Percentiles rank a stretch among this genome's conserved stretches.
Conservation (phyloP, 2,329 filamentous ascomycete genomes). For the Colletotrichum sp. region DNA sequence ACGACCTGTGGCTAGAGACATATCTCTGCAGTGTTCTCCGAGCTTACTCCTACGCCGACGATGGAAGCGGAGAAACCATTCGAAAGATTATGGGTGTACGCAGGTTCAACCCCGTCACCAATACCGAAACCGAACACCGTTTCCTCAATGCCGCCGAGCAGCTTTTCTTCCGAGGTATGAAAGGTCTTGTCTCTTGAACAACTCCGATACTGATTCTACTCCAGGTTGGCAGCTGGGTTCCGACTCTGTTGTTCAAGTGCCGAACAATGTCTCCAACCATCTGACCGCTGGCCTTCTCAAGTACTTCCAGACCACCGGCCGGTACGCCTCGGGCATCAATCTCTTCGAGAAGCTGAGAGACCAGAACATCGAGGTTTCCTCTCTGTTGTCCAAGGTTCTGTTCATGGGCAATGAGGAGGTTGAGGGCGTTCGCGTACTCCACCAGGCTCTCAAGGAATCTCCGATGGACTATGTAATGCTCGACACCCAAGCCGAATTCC, state of each 20-base stretch:
- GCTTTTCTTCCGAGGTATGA: slow-evolving; percentile 87
- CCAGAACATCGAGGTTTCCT: slow-evolving; percentile 92
- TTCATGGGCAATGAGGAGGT: slow-evolving; percentile 97
- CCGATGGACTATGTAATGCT: slow-evolving; percentile 98
- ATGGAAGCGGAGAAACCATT: slow-evolving; percentile 92
- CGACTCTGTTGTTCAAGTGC: slow-evolving; percentile 95
- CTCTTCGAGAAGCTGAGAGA: slow-evolving; percentile 94
- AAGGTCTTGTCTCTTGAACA: background rate
- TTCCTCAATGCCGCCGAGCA: slow-evolving; percentile 94
- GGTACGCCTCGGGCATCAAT: slow-evolving; percentile 95
- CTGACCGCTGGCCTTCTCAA: slow-evolving; percentile 90
- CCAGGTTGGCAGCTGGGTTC: slow-evolving; percentile 93
- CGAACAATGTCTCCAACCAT: slow-evolving; percentile 95
- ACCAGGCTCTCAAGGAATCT: slow-evolving; percentile 86
- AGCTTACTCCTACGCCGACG: slow-evolving; percentile 95
- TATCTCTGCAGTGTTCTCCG: slow-evolving; percentile 94
- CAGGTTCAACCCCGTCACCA: slow-evolving; percentile 96
- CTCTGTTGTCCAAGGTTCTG: slow-evolving; percentile 86
- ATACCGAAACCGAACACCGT: slow-evolving; percentile 96
- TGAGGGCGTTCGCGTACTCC: slow-evolving; percentile 86
- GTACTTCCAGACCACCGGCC: slow-evolving; percentile 94
- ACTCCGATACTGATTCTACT: slow-evolving; percentile 16
- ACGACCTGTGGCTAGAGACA: slow-evolving; percentile 95
- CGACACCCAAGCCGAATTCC: slow-evolving; percentile 91
- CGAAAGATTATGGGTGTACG: slow-evolving; percentile 97